Conservation (phyloP, 345 rosid genomes). For the Rhizophora apiculata region DNA sequence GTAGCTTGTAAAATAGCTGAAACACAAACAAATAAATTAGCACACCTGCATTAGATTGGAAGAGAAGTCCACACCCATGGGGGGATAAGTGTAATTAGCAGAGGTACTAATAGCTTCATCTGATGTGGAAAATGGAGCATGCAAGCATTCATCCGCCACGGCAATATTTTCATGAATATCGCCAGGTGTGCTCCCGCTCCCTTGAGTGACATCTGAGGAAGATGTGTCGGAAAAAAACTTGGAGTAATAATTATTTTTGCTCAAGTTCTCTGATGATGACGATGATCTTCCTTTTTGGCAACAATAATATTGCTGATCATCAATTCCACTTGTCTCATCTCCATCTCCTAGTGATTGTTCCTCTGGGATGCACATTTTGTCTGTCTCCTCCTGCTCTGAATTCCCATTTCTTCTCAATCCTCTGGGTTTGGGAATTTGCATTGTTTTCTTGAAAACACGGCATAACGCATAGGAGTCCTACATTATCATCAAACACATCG, state of each 20-base stretch:
- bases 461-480: constrained; percentile 78
- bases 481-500: neutral
- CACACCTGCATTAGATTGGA: constrained; percentile 47
- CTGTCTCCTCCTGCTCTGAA: constrained; percentile 11
- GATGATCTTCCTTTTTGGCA: constrained; percentile 17
- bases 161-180: too few species aligned
- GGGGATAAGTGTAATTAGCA: constrained; percentile 16
- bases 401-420: constrained; percentile 7
- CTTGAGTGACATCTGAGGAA: constrained; percentile 29
- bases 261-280: constrained; percentile 35
- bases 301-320: neutral
- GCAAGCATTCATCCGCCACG: neutral
- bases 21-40: neutral
- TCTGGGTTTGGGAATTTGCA: constrained; percentile 44
- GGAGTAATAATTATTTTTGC: constrained; percentile 5
- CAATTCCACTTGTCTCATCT: constrained; percentile 16
- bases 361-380: constrained; percentile 16
- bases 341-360: constrained; percentile 17
- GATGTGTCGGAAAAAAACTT: constrained; percentile 49
- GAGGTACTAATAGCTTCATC: constrained; percentile 61
- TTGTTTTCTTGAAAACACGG: constrained; percentile 65
- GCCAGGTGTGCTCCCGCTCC: neutral
- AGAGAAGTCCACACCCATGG: constrained; percentile 37
- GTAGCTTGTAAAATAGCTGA: neutral
- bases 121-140: constrained; percentile 23